Base-by-base conservation (phyloP, 345 rosid species). In the Pistacia atlantica region DNA sequence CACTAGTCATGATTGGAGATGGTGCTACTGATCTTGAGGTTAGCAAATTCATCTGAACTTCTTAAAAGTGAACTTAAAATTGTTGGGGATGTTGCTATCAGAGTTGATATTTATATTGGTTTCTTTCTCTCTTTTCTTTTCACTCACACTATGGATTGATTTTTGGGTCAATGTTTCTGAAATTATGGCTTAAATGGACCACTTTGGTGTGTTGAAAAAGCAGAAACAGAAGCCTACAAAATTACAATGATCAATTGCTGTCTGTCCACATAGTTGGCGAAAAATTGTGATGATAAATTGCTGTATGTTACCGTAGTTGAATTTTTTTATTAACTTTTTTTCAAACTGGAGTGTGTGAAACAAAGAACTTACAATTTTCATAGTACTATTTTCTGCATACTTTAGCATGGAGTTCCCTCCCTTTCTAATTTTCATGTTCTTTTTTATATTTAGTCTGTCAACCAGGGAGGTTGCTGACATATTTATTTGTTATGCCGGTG, bases 1-100 rank as follows among this genome's bases (percentile, higher is more conserved):
- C 86, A 45, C 75, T 96, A 81, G 94, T 86, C 76, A 96, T 96
- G 99, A 88, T 96, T 71, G 99, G 99, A 48, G 99, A 96, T 79
- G 99, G 99, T 62, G 98, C 98, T 69, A 96, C 98, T 58, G 98
- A 96, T 86, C 95, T 93, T 3, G 98, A 96, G 92, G 99, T 93
- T 72, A 64, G 84, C 5, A 71, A 77, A 65, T 67, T 70, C 58
- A 22, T 68, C 66, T 11, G 7, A 66, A 64, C 68, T 63, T 75
- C 22, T 55, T 56, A 33, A 61, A 64, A 65, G 10, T 54, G 46
- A 42, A 22, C 22, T 65, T 28, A 31, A 54, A 65, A 5, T 12
- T 49, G 42, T 48, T 7, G 57, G 55, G n/a, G 7, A 54, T 54
- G 57, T 14, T 11, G 16, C 13, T 11, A 3, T 52, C 56, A 52